A percentile compares a stretch with the other conserved stretches of the same genome.
Evolutionary conservation across 768 basidiomycete species (phyloP).

Genomic region (Phlegmacium glaucopus): DNA sequence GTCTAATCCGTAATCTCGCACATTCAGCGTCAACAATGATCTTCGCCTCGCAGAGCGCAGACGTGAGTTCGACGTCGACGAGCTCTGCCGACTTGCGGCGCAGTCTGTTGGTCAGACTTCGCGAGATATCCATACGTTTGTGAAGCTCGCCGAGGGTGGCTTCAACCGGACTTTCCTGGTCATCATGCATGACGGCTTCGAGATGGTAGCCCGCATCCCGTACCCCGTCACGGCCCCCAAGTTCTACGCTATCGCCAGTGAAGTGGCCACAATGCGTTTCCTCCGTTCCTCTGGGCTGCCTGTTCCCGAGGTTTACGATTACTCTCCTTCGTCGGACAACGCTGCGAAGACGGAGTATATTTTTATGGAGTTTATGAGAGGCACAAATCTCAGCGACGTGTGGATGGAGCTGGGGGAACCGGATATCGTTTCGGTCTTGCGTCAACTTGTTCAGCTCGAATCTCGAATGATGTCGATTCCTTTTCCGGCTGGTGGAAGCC

Average conservation of each 20-base stretch:
- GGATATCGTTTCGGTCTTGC: constrained; percentile 31
- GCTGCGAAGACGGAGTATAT: constrained; percentile 32
- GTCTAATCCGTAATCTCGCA: no score
- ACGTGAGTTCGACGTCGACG: constrained; percentile 37
- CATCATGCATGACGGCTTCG: constrained; percentile 26
- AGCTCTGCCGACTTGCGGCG: constrained; percentile 40
- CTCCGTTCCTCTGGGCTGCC: constrained; percentile 26
- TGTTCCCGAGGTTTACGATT: constrained; percentile 29
- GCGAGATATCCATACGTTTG: constrained; percentile 31
- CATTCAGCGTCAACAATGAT: constrained; percentile 36
- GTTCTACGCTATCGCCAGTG: constrained; percentile 28
- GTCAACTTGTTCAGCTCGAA: constrained; percentile 37
- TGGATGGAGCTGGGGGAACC: constrained; percentile 7
- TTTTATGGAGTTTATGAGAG: constrained; percentile 33
- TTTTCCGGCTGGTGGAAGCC: constrained; percentile 42
- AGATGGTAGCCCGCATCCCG: constrained; percentile 33
- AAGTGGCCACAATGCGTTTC: constrained; percentile 34
- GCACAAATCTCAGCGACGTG: constrained; percentile 23
- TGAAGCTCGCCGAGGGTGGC: constrained; percentile 40
- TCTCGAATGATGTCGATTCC: constrained; percentile 36
- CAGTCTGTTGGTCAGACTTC: constrained; percentile 34
- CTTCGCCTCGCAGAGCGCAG: constrained; percentile 47
- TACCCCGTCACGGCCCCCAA: constrained; percentile 25
- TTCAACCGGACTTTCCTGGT: constrained; percentile 35
- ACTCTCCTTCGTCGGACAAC: constrained; percentile 22